phyloP scores from a whole-genome alignment of 148 eudicot genomes.

The Spergularia bocconei region DNA sequence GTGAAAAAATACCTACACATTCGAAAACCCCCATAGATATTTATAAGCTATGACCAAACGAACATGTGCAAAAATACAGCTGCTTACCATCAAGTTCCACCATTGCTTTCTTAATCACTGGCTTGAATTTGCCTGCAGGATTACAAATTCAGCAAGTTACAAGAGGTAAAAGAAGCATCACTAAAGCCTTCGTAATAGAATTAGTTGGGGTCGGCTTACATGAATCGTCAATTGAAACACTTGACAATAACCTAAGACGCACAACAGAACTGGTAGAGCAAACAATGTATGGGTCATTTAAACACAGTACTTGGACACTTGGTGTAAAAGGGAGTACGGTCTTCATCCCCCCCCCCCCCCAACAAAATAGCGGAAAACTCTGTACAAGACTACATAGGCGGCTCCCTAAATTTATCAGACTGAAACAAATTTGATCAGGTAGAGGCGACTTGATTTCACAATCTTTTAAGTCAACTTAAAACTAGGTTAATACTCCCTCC shows the following conservation, averaged over 20 bases:
- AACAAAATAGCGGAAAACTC: neutral
- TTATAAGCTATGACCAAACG: neutral
- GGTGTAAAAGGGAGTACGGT: neutral
- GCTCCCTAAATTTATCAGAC: neutral
- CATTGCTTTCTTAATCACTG: slow-evolving; percentile 99
- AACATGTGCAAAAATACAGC: neutral
- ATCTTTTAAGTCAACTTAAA: neutral
- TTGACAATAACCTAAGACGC: too few species aligned
- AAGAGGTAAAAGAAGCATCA: neutral
- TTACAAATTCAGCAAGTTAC: neutral
- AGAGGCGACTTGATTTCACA: neutral
- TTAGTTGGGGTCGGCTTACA: too few species aligned
- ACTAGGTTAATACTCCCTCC: too few species aligned
- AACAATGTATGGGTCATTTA: too few species aligned
- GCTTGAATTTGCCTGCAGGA: slow-evolving; percentile 90
- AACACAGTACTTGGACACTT: too few species aligned
- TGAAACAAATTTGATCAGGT: neutral
- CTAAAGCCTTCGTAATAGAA: too few species aligned
- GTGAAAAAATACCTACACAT: neutral
- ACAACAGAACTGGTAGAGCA: too few species aligned
- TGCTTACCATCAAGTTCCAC: slow-evolving; percentile 87
- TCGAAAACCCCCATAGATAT: too few species aligned
- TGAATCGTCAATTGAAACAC: too few species aligned
- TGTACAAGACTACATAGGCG: neutral
- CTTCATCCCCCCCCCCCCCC: too few species aligned